Base-by-base conservation (phyloP, 2,329 filamentous ascomycete species). In the Mollisia scopiformis region DNA sequence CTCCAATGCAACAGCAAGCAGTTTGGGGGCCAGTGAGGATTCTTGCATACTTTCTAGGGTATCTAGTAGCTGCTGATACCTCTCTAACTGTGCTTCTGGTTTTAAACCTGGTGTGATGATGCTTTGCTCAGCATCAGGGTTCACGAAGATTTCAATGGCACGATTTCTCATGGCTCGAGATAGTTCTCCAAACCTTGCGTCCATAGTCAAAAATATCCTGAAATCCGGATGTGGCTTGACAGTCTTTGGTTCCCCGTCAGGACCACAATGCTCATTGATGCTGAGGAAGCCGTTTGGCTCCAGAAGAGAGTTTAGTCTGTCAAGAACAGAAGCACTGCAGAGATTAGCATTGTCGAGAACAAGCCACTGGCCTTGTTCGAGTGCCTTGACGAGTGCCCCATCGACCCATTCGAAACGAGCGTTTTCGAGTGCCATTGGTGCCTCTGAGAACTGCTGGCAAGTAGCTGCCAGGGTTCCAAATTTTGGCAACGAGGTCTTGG, bases 331-430 rank as follows among this genome's bases (percentile, higher is more conserved):
- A 25, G 94, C 90, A 71, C 90, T 97, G 78, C 96, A 99, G 59
- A 99, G 84, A 71, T 99, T 99, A 62, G 96, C 95, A 75, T 99
- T 97, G 76, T 99, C 95, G 23, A 99, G 86, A 11, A 99, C 88
- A 19, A 99, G 82, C 95, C 95, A 99, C 62, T 93, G 85, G 14
- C 95, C 95, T 68, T 89, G 82, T 71, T 96, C 84, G 11, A 98
- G 81, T 43, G 95, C 94, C 69, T 93, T 89, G 51, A 98, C 89
- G 46, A 99, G 88, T 51, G 96, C 86, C 59, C 96, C 95, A 73
- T 99, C 94, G 1, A 96, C 87, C 95, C 95, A 99, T 74, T 97
- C 92, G 72, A 99, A 99, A 2, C 90, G 88, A 23, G 93, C 92
- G 64, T 89, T 88, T 23, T 88, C 85, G 25, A 92, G 82, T 2